phyloP scores from a whole-genome alignment of 2,329 filamentous ascomycete species.

The Aspergillus piperis region DNA sequence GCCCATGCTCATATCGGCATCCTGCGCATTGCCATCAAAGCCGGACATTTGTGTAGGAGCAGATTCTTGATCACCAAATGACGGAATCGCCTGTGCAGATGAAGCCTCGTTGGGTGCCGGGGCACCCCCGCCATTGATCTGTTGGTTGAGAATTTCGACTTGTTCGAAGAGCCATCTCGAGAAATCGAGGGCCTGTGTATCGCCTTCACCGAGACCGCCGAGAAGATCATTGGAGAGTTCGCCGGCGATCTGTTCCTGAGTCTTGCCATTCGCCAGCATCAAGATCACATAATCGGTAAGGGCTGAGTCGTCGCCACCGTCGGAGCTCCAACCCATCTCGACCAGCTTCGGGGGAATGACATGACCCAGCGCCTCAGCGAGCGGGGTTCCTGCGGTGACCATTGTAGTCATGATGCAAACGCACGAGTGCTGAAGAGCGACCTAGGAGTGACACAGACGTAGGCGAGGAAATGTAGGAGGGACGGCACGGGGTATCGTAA shows the following conservation, averaged over 20 bases:
- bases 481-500: background rate
- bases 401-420: conserved; percentile 69
- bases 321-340: conserved; percentile 88
- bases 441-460: background rate
- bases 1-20: conserved; percentile 79
- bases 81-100: conserved; percentile 34
- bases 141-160: conserved; percentile 66
- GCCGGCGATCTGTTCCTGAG: conserved; percentile 80
- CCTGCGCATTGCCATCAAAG: conserved; percentile 51
- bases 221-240: conserved; percentile 89
- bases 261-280: conserved; percentile 95
- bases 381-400: conserved; percentile 73
- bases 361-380: conserved; percentile 79
- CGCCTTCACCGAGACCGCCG: conserved; percentile 75
- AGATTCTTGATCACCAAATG: conserved; percentile 39
- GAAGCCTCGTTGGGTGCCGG: conserved; percentile 27
- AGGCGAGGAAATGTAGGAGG: conserved; percentile 4
- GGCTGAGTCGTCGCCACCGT: conserved; percentile 76
- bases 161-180: conserved; percentile 92
- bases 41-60: conserved; percentile 16
- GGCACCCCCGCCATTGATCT: conserved; percentile 56
- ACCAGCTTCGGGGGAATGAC: conserved; percentile 88
- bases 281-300: conserved; percentile 95
- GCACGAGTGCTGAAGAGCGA: conserved; percentile 7
- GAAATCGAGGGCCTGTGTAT: conserved; percentile 79